phyloP scores from a whole-genome alignment of 495 filamentous ascomycete species.

The Clavariopsis aquatica region DNA sequence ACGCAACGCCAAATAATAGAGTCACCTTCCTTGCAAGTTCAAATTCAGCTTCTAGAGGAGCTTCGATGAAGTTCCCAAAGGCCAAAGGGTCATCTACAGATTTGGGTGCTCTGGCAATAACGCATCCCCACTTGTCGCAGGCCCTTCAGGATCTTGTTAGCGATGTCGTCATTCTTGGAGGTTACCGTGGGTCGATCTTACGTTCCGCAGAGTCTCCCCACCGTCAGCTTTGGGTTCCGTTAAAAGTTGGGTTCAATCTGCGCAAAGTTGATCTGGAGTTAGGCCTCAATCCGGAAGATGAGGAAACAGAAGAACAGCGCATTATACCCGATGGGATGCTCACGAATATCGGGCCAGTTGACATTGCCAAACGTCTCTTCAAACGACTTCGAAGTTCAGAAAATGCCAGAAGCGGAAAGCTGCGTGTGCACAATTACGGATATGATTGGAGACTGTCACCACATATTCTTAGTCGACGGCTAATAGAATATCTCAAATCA shows the following conservation, averaged over 20 bases:
- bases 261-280: constrained; percentile 91
- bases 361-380: constrained; percentile 80
- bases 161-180: constrained; percentile 86
- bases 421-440: constrained; percentile 86
- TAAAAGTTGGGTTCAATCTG: constrained; percentile 91
- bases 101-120: constrained; percentile 37
- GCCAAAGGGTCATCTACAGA: constrained; percentile 11
- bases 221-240: constrained; percentile 86
- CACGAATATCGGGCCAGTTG: constrained; percentile 85
- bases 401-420: constrained; percentile 66
- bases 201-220: constrained; percentile 80
- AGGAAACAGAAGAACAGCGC: constrained; percentile 77
- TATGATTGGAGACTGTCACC: constrained; percentile 96
- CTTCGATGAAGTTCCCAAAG: background rate
- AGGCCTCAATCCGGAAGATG: constrained; percentile 78
- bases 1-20: background rate
- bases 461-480: constrained; percentile 65
- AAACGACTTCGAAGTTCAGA: constrained; percentile 73
- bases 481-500: constrained; percentile 70
- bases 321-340: constrained; percentile 86
- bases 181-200: constrained; percentile 85
- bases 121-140: constrained; percentile 59
- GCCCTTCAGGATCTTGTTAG: constrained; percentile 72
- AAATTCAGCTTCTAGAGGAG: background rate
- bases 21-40: constrained; percentile 11